Percentiles rank a stretch among this genome's conserved stretches.
Evolutionary conservation across 768 basidiomycete genomes (phyloP).

Genomic region (Cystobasidium tubakii): DNA sequence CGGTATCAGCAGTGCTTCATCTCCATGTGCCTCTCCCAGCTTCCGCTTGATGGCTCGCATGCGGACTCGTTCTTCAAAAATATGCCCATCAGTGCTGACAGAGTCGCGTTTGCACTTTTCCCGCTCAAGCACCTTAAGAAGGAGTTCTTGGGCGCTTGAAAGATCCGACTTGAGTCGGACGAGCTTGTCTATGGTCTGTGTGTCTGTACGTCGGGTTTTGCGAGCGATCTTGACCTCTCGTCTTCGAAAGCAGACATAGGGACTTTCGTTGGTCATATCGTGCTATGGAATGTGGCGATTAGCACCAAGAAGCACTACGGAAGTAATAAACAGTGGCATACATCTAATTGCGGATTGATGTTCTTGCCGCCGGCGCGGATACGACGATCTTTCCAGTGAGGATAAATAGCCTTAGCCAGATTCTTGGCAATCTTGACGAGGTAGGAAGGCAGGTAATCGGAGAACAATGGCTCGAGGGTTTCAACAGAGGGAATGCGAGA

Average conservation of each 20-base stretch:
- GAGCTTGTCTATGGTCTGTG: constrained; percentile 81
- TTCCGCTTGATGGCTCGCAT: constrained; percentile 75
- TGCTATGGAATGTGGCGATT: constrained; percentile 53
- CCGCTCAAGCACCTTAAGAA: constrained; percentile 62
- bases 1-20: constrained; percentile 49
- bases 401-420: constrained; percentile 57
- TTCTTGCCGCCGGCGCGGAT: constrained; percentile 70
- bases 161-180: constrained; percentile 73
- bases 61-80: constrained; percentile 73
- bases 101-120: constrained; percentile 69
- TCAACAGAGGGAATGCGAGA: constrained; percentile 40
- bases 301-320: constrained; percentile 14
- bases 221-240: constrained; percentile 88
- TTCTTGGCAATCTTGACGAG: constrained; percentile 55
- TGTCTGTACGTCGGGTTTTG: constrained; percentile 87
- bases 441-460: constrained; percentile 54
- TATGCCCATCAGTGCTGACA: constrained; percentile 57
- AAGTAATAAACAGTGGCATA: constrained; percentile 54
- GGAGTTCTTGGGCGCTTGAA: constrained; percentile 64
- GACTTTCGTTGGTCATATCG: constrained; percentile 86
- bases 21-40: constrained; percentile 51
- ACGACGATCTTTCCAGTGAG: constrained; percentile 83
- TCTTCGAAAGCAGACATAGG: constrained; percentile 93
- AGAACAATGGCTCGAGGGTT: constrained; percentile 46
- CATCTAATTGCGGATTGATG: constrained; percentile 82